These are phyloP conservation scores for Bruguiera hainesii DNA, from an alignment of 441 rosid species.

Conservation along the genomic window DNA sequence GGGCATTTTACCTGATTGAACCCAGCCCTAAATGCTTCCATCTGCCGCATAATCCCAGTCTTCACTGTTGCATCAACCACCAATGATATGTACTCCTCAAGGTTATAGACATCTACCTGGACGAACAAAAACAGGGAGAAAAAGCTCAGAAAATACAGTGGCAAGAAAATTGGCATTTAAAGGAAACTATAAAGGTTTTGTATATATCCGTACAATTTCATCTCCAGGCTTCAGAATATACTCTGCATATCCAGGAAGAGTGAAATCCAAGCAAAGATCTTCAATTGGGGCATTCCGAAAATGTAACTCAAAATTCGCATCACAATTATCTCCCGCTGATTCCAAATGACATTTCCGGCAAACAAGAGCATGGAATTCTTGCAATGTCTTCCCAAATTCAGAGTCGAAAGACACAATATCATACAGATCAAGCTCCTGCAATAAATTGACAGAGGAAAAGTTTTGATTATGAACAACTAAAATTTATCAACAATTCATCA, in stretches of 20 bases:
- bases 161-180: neutral
- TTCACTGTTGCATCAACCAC: slow-evolving; percentile 93
- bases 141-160: neutral
- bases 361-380: slow-evolving; percentile 79
- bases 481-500: neutral
- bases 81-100: slow-evolving; percentile 83
- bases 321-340: slow-evolving; percentile 34
- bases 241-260: slow-evolving; percentile 97
- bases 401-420: slow-evolving; percentile 79
- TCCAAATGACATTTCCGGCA: slow-evolving; percentile 74
- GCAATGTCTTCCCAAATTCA: slow-evolving; percentile 87
- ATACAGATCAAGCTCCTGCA: slow-evolving; percentile 98
- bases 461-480: neutral
- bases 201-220: slow-evolving; percentile 51
- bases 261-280: slow-evolving; percentile 91
- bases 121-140: slow-evolving; percentile 9
- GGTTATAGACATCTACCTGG: slow-evolving; percentile 75
- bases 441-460: slow-evolving; percentile 9
- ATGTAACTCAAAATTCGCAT: slow-evolving; percentile 42
- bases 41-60: slow-evolving; percentile 72
- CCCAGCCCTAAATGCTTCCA: slow-evolving; percentile 95
- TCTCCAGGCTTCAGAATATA: slow-evolving; percentile 76
- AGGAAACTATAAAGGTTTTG: slow-evolving; percentile 3
- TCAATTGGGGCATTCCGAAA: slow-evolving; percentile 69
- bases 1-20: slow-evolving; percentile 78